Evolutionary conservation across 2,329 filamentous ascomycete species (phyloP), one percentile per base, ranked within the genome.

Genomic region (Paecilomyces fulvus): DNA sequence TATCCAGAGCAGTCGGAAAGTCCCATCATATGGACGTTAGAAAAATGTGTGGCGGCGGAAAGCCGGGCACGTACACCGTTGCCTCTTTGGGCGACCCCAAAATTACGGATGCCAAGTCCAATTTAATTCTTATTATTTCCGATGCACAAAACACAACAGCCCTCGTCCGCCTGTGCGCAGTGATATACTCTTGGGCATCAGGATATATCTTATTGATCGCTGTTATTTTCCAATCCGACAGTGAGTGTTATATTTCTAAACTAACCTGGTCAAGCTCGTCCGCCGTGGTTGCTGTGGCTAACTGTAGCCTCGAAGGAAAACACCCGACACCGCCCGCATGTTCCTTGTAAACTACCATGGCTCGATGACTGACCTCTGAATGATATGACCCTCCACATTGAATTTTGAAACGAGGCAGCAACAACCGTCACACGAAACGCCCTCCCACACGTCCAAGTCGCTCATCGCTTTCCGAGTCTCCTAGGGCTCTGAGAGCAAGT

Each of bases 401-500:
- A 58, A 61, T 60, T 61, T 61, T 54, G 52, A 57, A 43, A 55
- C 56, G 48, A 57, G 52, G 56, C 62, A 59, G 59, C 56, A 31
- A 52, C 52, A 57, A 49, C 55, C 55, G 49, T 53, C 58, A 51
- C 37, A 49, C 50, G 55, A 60, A 57, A 53, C 48, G 3, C 5
- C 33, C 17, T 49, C 14, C 48, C 21, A 28, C 21, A 49, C 48
- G 48, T 58, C 58, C 58, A 51, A 56, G 60, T 48, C 56, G 33
- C 62, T 56, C 61, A 58, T 61, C 58, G 56, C 61, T 63, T 63
- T 61, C 59, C 59, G 60, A 64, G 59, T 62, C 56, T 56, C 56
- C 54, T 55, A 54, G 59, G 59, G 63, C 59, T 62, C 64, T 60
- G 52, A 60, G 64, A 70, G 68, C 67, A 65, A 71, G 63, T 62